phyloP scores from a whole-genome alignment of 495 filamentous ascomycete species.

The Daldinia caldariorum region DNA sequence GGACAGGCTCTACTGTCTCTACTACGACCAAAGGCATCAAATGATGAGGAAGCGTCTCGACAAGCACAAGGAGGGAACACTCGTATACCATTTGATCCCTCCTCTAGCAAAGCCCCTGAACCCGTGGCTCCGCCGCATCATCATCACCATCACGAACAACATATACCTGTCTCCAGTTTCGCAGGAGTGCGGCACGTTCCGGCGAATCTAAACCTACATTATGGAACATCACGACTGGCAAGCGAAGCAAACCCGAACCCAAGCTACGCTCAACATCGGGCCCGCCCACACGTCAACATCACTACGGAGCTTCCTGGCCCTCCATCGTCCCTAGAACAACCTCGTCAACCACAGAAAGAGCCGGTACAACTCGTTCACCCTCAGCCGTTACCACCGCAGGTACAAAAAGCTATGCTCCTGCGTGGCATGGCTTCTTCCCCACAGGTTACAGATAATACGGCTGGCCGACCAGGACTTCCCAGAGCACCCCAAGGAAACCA shows the following conservation, averaged over 20 bases:
- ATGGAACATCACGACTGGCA: constrained; percentile 54
- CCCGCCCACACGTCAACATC: constrained; percentile 43
- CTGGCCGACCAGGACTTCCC: constrained; percentile 38
- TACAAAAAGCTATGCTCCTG: constrained; percentile 55
- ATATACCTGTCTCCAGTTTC: constrained; percentile 47
- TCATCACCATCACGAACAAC: constrained; percentile 54
- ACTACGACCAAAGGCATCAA: constrained; percentile 53
- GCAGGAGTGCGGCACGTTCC: constrained; percentile 25
- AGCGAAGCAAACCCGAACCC: constrained; percentile 43
- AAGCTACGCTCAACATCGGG: constrained; percentile 31
- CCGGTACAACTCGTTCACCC: constrained; percentile 62
- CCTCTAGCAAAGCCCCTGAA: constrained; percentile 47
- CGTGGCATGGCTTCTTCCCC: constrained; percentile 37
- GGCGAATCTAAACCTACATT: neutral
- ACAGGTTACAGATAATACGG: constrained; percentile 24
- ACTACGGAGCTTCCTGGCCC: constrained; percentile 26
- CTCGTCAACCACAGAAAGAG: constrained; percentile 34
- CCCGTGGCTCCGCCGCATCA: constrained; percentile 54
- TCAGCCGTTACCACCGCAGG: constrained; percentile 63
- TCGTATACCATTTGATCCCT: constrained; percentile 57
- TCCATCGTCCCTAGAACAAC: constrained; percentile 19
- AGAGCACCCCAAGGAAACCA: constrained; percentile 46
- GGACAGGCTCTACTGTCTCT: constrained; percentile 67
- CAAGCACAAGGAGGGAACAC: constrained; percentile 37
- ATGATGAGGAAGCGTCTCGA: constrained; percentile 27